phyloP scores from a whole-genome alignment of 176 grass and related monocot genomes.

The Cocos nucifera region DNA sequence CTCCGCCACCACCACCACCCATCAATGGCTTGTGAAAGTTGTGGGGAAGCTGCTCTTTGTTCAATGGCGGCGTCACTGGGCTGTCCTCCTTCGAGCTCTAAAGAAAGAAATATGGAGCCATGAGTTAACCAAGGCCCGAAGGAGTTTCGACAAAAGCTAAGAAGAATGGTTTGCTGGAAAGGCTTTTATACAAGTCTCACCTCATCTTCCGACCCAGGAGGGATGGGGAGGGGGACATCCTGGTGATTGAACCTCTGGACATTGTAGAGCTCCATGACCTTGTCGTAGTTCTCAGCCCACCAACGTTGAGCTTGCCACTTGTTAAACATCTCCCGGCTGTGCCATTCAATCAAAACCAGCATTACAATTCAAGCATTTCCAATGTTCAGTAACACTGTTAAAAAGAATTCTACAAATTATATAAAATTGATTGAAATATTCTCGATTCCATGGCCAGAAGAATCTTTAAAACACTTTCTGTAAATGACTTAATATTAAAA shows the following conservation, averaged over 20 bases:
- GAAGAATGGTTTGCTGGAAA: no score
- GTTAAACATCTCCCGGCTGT: slow-evolving; percentile 92
- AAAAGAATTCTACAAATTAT: no score
- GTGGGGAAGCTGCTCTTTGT: slow-evolving; percentile 55
- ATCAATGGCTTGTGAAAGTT: slow-evolving; percentile 44
- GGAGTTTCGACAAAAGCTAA: neutral
- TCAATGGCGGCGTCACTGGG: slow-evolving; percentile 67
- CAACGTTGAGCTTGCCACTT: slow-evolving; percentile 96
- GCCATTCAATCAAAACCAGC: slow-evolving; percentile 4
- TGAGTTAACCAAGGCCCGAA: neutral
- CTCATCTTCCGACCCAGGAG: slow-evolving; percentile 85
- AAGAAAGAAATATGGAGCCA: slow-evolving; percentile 7
- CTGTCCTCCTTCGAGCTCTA: slow-evolving; percentile 76
- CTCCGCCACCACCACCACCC: slow-evolving; percentile 32
- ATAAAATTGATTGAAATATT: no score
- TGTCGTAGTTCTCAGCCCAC: slow-evolving; percentile 99
- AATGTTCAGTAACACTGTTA: no score
- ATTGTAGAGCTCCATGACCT: slow-evolving; percentile 95
- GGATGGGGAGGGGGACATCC: slow-evolving; percentile 59
- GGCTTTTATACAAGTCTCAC: slow-evolving; percentile 10
- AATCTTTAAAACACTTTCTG: no score
- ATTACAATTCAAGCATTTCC: slow-evolving; percentile 4
- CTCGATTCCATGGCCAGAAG: no score
- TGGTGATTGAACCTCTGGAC: slow-evolving; percentile 82
- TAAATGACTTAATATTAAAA: no score